phyloP scores from a whole-genome alignment of 805 yeast genomes.

The Ogataea pilisensis region DNA sequence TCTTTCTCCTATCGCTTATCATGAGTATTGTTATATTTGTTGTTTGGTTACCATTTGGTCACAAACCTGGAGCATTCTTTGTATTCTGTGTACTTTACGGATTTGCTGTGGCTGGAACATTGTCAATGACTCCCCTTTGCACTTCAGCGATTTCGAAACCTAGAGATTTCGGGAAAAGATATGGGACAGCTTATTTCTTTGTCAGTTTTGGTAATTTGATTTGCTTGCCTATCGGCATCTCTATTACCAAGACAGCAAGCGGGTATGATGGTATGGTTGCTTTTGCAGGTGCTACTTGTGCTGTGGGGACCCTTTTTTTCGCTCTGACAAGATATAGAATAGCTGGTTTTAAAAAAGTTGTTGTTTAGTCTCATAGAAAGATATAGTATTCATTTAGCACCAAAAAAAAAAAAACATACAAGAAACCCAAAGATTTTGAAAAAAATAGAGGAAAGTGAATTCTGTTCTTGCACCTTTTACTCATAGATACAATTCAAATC shows the following conservation, averaged over 20 bases:
- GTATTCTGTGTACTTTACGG: conserved; percentile 55
- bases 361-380: conserved; percentile 2
- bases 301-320: conserved; percentile 20
- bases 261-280: conserved; percentile 31
- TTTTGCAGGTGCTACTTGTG: conserved; percentile 30
- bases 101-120: conserved; percentile 55
- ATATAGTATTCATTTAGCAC: too few relatives aligned
- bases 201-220: conserved; percentile 41
- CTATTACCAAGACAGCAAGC: conserved; percentile 26
- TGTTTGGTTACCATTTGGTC: conserved; percentile 64
- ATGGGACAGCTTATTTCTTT: conserved; percentile 61
- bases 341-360: conserved; percentile 18
- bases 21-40: conserved; percentile 42
- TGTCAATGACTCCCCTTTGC: conserved; percentile 66
- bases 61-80: conserved; percentile 37
- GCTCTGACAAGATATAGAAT: conserved; percentile 18
- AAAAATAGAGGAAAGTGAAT: too few relatives aligned
- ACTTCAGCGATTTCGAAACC: conserved; percentile 63
- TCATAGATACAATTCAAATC: too few relatives aligned
- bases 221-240: conserved; percentile 42
- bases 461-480: too few relatives aligned
- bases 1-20: conserved; percentile 35
- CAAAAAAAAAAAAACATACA: not conserved
- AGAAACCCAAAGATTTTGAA: not conserved
- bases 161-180: conserved; percentile 62